These are phyloP conservation scores for Phycomyces blakesleeanus DNA, from an alignment of 192 early-diverging fungal genomes.

Conservation along the genomic window DNA sequence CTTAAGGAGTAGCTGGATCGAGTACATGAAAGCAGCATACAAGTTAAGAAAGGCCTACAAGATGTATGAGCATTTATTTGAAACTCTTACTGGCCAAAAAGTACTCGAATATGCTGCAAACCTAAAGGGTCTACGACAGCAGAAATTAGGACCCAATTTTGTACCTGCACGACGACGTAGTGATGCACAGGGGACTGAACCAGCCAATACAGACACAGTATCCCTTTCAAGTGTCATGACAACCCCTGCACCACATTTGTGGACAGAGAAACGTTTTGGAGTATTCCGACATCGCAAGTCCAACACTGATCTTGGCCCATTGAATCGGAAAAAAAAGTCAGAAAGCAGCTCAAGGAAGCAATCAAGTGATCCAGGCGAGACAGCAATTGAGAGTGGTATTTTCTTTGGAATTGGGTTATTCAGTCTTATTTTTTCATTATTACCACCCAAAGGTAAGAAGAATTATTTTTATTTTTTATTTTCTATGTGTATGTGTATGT, in stretches of 20 bases:
- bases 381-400: constrained; percentile 23
- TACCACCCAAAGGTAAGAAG: constrained; percentile 32
- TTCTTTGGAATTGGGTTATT: constrained; percentile 34
- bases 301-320: background rate
- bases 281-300: constrained; percentile 4
- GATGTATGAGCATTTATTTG: constrained; percentile 36
- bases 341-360: background rate
- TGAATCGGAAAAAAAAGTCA: background rate
- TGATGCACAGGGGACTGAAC: background rate
- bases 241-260: constrained; percentile 1
- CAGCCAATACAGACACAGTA: background rate
- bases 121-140: constrained; percentile 2
- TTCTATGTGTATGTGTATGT: no score
- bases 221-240: constrained; percentile 3
- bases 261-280: constrained; percentile 3
- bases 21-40: constrained; percentile 35
- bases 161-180: background rate
- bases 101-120: constrained; percentile 24
- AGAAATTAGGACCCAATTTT: background rate
- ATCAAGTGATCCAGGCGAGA: background rate
- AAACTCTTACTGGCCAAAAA: constrained; percentile 25
- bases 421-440: constrained; percentile 32
- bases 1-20: constrained; percentile 31
- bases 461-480: no score
- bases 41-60: constrained; percentile 36